Conservation (phyloP, 345 rosid genomes). For the Eucalyptus viminalis region DNA sequence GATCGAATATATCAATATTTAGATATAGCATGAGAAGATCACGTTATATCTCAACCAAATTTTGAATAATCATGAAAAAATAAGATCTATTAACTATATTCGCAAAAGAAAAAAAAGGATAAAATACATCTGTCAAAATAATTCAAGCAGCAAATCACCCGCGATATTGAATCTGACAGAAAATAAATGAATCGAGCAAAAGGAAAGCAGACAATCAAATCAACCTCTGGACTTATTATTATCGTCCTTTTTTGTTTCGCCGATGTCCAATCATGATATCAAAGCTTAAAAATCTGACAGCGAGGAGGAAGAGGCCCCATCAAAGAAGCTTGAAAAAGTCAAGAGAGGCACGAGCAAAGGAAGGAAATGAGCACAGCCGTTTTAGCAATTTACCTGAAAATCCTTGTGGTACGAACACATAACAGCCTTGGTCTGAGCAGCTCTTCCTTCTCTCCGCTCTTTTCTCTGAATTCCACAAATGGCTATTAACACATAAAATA, state of each 20-base stretch:
- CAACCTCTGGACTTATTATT: neutral
- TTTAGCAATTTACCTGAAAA: conserved; percentile 40
- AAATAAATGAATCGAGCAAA: neutral
- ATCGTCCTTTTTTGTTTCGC: neutral
- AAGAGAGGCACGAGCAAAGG: neutral
- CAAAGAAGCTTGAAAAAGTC: neutral
- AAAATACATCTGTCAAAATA: neutral
- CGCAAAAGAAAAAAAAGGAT: neutral
- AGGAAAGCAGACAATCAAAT: neutral
- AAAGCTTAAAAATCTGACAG: neutral
- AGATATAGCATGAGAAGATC: neutral
- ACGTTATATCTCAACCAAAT: neutral
- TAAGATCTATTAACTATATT: neutral
- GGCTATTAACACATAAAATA: neutral
- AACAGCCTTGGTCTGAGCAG: conserved; percentile 50
- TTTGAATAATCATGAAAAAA: neutral
- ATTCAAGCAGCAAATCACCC: neutral
- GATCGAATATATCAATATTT: neutral
- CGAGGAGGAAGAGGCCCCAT: neutral
- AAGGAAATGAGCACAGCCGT: neutral
- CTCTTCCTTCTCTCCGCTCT: conserved; percentile 49
- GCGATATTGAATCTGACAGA: neutral
- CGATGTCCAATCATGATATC: neutral
- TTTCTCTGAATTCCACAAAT: conserved; percentile 1
- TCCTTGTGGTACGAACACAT: conserved; percentile 33